Conservation (phyloP, 208 protist genomes). For the Endotrypanum monterogeii region DNA sequence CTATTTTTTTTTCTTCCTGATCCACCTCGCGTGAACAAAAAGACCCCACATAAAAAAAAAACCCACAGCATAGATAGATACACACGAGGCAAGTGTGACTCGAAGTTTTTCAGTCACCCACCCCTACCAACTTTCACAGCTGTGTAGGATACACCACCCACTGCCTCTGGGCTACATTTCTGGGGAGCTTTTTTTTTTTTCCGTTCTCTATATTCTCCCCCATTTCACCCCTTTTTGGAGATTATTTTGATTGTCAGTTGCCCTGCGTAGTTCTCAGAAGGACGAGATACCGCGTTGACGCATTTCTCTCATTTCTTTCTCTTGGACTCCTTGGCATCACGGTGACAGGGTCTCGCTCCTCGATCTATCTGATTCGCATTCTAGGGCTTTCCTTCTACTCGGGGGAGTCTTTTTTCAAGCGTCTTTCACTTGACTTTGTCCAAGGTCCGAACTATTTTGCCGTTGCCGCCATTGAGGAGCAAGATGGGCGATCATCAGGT, state of each 20-base stretch:
- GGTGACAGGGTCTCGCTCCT: background rate
- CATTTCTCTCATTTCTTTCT: background rate
- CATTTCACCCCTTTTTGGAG: too few species aligned
- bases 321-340: background rate
- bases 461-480: background rate
- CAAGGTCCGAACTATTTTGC: background rate
- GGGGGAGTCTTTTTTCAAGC: background rate
- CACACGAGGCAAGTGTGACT: background rate
- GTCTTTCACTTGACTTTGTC: background rate
- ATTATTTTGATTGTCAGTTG: background rate
- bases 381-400: background rate
- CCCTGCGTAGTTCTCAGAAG: background rate
- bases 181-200: background rate
- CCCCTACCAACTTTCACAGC: background rate
- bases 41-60: background rate
- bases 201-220: background rate
- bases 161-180: background rate
- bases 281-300: background rate
- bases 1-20: background rate
- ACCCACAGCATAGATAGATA: too few species aligned
- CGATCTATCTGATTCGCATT: background rate
- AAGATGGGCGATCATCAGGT: conserved; percentile 17
- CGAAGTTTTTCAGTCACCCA: background rate
- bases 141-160: background rate
- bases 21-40: background rate